A percentile compares a stretch with the other conserved stretches of the same genome.
Conservation (phyloP, 768 basidiomycete genomes). For the Albatrellus ellisii region DNA sequence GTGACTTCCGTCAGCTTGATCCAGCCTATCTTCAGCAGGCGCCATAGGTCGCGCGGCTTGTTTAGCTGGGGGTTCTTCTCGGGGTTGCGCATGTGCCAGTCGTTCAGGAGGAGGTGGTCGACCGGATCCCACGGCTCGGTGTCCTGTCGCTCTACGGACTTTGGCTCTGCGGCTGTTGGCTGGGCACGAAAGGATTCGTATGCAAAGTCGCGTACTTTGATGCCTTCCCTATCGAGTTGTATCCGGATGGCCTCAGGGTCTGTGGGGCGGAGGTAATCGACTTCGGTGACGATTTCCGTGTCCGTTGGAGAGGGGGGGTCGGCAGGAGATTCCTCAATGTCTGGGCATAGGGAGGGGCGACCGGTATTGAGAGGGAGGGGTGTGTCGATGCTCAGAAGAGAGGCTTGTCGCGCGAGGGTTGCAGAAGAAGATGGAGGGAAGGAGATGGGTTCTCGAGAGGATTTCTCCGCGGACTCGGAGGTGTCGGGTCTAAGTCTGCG, state of each 20-base stretch:
- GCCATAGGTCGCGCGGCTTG: conserved; percentile 15
- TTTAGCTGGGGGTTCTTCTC: conserved; percentile 5
- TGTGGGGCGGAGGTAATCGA: background rate
- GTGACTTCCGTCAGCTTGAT: conserved; percentile 17
- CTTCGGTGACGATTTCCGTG: background rate
- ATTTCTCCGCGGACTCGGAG: no score
- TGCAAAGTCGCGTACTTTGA: conserved; percentile 23
- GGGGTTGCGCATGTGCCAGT: conserved; percentile 18
- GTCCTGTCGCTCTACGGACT: conserved; percentile 12
- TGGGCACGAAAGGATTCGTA: no score
- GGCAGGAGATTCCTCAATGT: background rate
- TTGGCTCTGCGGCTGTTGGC: no score
- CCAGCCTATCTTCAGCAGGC: conserved; percentile 18
- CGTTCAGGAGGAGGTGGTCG: conserved; percentile 16
- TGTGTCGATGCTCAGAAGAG: background rate
- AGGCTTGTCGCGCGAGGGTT: background rate
- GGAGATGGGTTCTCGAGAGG: no score
- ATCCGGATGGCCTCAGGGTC: conserved; percentile 1
- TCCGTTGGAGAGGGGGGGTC: background rate
- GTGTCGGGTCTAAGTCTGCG: no score
- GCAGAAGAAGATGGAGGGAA: no score
- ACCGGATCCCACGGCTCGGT: conserved; percentile 17
- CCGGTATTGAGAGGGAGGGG: background rate
- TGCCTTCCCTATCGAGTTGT: conserved; percentile 13
- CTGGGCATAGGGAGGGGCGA: background rate